A percentile compares a stretch with the other conserved stretches of the same genome.
Conservation (phyloP, 2,329 filamentous ascomycete genomes). For the Apiospora kogelbergensis region DNA sequence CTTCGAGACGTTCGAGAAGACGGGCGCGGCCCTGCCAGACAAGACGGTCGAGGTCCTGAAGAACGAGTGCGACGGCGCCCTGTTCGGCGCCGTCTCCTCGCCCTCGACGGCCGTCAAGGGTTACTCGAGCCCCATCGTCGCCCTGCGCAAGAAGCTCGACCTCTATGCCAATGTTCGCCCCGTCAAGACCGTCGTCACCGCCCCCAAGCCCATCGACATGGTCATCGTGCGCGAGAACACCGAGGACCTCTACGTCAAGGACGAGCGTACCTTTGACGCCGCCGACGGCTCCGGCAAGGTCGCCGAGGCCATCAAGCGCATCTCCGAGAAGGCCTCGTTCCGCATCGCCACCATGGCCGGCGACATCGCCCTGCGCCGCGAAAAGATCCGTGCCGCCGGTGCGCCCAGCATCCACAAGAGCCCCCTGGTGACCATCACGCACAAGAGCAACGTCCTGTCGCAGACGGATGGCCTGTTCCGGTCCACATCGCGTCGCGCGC, state of each 20-base stretch:
- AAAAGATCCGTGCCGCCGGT: constrained; percentile 69
- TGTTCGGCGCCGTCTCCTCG: constrained; percentile 95
- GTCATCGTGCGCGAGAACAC: constrained; percentile 99
- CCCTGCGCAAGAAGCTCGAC: constrained; percentile 89
- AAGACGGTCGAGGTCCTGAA: constrained; percentile 87
- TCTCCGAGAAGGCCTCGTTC: constrained; percentile 79
- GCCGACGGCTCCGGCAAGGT: constrained; percentile 73
- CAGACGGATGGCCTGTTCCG: constrained; percentile 98
- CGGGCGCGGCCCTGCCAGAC: constrained; percentile 84
- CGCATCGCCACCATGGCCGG: constrained; percentile 93
- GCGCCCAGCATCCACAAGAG: constrained; percentile 60
- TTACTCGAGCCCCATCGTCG: constrained; percentile 96
- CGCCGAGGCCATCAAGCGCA: constrained; percentile 97
- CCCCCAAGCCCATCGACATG: constrained; percentile 77
- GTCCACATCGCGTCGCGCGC: constrained; percentile 70
- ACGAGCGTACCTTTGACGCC: constrained; percentile 80
- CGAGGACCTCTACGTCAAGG: constrained; percentile 97
- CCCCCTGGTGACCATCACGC: constrained; percentile 90
- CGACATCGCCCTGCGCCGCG: constrained; percentile 85
- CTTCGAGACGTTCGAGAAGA: constrained; percentile 90
- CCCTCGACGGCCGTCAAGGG: constrained; percentile 87
- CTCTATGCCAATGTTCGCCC: constrained; percentile 97
- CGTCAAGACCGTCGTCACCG: constrained; percentile 77
- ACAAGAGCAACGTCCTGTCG: constrained; percentile 96
- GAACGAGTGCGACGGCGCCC: constrained; percentile 89